phyloP scores from a whole-genome alignment of 1,284 basidiomycete genomes.

The Cryptococcus sp. region DNA sequence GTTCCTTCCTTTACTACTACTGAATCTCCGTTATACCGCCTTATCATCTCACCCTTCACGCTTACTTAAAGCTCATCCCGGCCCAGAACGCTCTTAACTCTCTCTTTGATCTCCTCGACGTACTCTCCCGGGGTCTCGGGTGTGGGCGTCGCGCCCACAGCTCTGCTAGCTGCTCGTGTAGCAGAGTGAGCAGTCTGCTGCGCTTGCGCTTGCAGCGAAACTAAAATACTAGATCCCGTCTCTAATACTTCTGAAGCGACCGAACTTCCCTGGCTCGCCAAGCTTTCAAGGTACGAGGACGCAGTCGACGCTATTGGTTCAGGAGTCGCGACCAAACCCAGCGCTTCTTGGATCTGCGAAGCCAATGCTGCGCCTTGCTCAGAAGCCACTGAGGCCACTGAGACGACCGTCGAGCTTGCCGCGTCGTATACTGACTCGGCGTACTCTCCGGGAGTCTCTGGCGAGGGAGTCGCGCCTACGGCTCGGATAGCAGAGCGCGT shows the following conservation, averaged over 20 bases:
- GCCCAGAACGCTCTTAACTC: constrained; percentile 7
- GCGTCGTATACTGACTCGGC: constrained; percentile 12
- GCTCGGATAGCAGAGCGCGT: constrained; percentile 10
- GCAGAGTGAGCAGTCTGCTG: constrained; percentile 15
- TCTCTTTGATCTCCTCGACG: constrained; percentile 12
- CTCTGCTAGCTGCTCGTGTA: constrained; percentile 19
- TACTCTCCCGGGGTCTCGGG: constrained; percentile 25
- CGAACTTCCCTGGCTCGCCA: constrained; percentile 20
- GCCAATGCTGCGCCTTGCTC: constrained; percentile 20
- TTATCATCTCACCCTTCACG: not conserved
- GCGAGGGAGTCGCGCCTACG: constrained; percentile 12
- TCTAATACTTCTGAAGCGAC: constrained; percentile 21
- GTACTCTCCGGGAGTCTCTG: constrained; percentile 11
- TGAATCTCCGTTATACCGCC: not conserved
- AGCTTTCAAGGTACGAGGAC: constrained; percentile 22
- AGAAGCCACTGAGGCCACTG: constrained; percentile 15
- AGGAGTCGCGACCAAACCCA: constrained; percentile 22
- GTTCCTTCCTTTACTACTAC: constrained; percentile 10
- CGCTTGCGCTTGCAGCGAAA: constrained; percentile 21
- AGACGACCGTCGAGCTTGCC: constrained; percentile 30
- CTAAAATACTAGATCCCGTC: constrained; percentile 25
- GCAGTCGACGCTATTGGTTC: constrained; percentile 22
- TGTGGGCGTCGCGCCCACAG: constrained; percentile 20
- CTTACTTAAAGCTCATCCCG: constrained; percentile 16
- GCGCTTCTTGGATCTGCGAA: constrained; percentile 22